phyloP scores from a whole-genome alignment of 805 yeast genomes.

The Wickerhamomyces chambardii region DNA sequence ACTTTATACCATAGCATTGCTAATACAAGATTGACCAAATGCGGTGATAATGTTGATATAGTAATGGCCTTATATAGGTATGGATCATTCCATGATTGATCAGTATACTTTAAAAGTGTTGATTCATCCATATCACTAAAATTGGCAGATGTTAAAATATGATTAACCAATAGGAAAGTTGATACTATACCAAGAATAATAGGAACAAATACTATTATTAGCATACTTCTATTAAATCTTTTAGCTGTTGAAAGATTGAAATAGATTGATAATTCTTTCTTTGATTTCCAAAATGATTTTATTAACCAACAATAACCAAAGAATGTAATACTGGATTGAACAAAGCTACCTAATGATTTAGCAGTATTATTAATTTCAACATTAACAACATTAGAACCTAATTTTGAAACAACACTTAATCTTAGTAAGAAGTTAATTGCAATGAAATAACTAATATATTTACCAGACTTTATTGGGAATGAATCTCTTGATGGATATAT shows the following conservation, averaged over 20 bases:
- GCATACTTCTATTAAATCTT: background rate
- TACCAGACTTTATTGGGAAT: background rate
- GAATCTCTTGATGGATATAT: background rate
- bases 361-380: background rate
- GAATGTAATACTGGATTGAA: background rate
- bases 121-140: background rate
- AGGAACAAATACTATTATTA: background rate
- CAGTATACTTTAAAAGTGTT: background rate
- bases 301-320: background rate
- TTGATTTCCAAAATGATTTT: background rate
- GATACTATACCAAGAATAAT: background rate
- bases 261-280: constrained; percentile 1
- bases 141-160: background rate
- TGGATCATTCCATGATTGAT: background rate
- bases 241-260: background rate
- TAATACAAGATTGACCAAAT: background rate
- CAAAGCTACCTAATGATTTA: background rate
- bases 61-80: background rate
- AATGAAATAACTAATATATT: background rate
- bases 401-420: background rate
- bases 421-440: background rate
- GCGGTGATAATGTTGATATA: background rate
- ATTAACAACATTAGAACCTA: background rate
- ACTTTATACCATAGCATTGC: background rate
- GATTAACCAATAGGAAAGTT: background rate